phyloP scores from a whole-genome alignment of 495 filamentous ascomycete genomes.

The Choiromyces venosus region DNA sequence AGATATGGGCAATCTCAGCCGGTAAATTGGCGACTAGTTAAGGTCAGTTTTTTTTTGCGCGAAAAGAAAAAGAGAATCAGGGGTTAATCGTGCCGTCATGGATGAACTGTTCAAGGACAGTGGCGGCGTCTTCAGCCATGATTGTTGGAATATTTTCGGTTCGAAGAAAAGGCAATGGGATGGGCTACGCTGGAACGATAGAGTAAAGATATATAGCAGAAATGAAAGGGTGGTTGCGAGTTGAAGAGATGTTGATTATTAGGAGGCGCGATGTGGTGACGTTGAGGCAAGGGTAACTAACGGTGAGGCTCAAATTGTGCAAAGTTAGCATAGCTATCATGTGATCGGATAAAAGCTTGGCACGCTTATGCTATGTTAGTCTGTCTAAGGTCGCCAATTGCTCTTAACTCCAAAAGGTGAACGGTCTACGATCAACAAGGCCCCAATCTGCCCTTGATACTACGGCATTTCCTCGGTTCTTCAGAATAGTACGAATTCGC shows the following conservation, averaged over 20 bases:
- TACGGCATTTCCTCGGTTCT: not conserved
- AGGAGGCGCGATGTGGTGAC: conserved; percentile 24
- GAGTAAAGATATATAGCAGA: not conserved
- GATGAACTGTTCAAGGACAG: conserved; percentile 88
- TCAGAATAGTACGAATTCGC: not conserved
- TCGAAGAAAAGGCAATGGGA: not conserved
- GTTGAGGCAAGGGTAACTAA: conserved; percentile 10
- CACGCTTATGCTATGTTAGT: not conserved
- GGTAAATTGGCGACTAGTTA: conserved; percentile 75
- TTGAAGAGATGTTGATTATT: not conserved
- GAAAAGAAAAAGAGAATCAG: not conserved
- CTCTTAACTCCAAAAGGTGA: not conserved
- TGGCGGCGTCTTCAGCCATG: conserved; percentile 66
- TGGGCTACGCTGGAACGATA: not conserved
- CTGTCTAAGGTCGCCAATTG: not conserved
- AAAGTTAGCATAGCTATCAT: not conserved
- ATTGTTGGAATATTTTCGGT: conserved; percentile 13
- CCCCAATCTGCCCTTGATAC: not conserved
- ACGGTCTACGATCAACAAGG: not conserved
- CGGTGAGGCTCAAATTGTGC: not conserved
- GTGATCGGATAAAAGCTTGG: not conserved
- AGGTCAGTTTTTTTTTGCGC: conserved; percentile 18
- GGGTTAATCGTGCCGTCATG: conserved; percentile 56
- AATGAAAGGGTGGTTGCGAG: not conserved
- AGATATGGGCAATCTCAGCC: conserved; percentile 81